Base-by-base conservation (phyloP, 2,329 filamentous ascomycete genomes). In the Microascus cirrosus region DNA sequence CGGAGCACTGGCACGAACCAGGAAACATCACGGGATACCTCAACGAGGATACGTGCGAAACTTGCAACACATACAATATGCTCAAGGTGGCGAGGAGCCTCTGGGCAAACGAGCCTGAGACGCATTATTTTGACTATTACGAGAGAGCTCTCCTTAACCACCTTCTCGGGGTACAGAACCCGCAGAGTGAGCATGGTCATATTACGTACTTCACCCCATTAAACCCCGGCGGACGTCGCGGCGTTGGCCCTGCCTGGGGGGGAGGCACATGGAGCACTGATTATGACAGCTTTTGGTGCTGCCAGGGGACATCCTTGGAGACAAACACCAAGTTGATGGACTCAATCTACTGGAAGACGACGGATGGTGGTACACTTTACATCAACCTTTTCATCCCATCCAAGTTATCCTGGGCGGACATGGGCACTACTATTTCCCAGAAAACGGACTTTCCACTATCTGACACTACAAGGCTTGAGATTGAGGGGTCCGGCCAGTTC, bases 61-160 rank as follows among this genome's bases (percentile, higher is more conserved):
- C 71, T 1, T 81, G 78, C 66, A 80, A 81, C 64, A 77, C 76
- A 0, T 80, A 80, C 64, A 81, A 81, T 62, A 81, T 81, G 78
- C 74, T 81, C 53, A 80, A 80, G 63, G 65, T 81, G 39, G 79
- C 78, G 0, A 71, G 77, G 1, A 77, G 80, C 58, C 69, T 81
- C 4, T 81, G 74, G 73, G 65, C 70, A 1, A 65, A 73, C 35
- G 68, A 76, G 32, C 75, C 76, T 0, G 65, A 61, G 0, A 67
- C 73, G 2, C 60, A 57, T 1, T 80, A 80, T 64, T 79, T 81
- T 61, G 77, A 81, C 65, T 81, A 71, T 62, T 81, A 80, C 63
- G 78, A 81, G 66, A 70, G 70, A 2, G 74, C 76, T 0, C 62
- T 80, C 15, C 64, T 79, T 57, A 80, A 80, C 61, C 78, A 80